phyloP scores from a whole-genome alignment of 2,329 filamentous ascomycete genomes.

The Bipolaris sorokiniana region DNA sequence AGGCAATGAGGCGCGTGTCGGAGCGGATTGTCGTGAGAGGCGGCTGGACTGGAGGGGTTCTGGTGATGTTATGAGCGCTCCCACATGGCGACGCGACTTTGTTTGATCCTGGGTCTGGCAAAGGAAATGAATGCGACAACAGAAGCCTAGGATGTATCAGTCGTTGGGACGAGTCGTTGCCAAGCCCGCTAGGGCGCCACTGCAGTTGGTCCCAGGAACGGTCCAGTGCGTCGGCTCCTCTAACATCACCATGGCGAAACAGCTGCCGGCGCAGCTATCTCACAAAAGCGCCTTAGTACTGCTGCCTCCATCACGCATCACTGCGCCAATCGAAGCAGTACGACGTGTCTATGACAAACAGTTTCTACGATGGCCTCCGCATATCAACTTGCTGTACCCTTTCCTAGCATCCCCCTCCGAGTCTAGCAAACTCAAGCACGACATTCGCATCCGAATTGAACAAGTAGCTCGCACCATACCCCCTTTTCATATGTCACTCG shows the following conservation, averaged over 20 bases:
- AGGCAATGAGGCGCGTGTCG: constrained; percentile 21
- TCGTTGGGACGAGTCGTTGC: constrained; percentile 22
- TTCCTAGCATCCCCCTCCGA: constrained; percentile 33
- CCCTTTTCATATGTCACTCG: constrained; percentile 30
- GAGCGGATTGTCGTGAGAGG: constrained; percentile 21
- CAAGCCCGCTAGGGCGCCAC: constrained; percentile 22
- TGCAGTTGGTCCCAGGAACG: constrained; percentile 1
- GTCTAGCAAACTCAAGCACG: constrained; percentile 21
- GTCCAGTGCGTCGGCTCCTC: not conserved
- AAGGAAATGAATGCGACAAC: constrained; percentile 28
- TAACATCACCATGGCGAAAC: constrained; percentile 16
- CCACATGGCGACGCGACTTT: constrained; percentile 42
- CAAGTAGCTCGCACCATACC: constrained; percentile 20
- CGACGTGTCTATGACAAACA: constrained; percentile 34
- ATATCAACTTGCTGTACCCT: constrained; percentile 42
- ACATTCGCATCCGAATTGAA: constrained; percentile 31
- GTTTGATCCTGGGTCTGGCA: constrained; percentile 13
- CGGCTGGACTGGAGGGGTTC: constrained; percentile 3
- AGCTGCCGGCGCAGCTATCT: constrained; percentile 28
- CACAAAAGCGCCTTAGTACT: constrained; percentile 36
- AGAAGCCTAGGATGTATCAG: constrained; percentile 18
- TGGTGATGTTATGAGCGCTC: constrained; percentile 28
- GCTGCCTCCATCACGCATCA: constrained; percentile 30
- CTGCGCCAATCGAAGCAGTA: constrained; percentile 33
- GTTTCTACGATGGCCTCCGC: constrained; percentile 39